A percentile compares a stretch with the other conserved stretches of the same genome.
These are phyloP conservation scores for Phytophthora colocasiae DNA, from an alignment of 352 stramenopile genomes.

Conservation along the genomic window DNA sequence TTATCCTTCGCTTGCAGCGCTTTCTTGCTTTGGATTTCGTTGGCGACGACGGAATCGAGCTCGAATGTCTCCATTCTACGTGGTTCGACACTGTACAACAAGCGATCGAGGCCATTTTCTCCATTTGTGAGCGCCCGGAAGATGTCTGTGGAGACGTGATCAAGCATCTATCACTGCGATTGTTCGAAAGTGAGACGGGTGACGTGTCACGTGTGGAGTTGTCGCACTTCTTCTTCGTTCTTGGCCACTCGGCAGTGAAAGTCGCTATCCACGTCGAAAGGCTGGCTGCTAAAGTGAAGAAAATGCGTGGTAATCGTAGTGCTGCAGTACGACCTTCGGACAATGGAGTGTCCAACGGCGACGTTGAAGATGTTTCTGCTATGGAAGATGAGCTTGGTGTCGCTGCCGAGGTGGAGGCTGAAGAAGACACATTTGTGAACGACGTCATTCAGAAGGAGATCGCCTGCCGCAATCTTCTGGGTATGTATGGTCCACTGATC, in stretches of 20 bases:
- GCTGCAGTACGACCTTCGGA: slow-evolving; percentile 27
- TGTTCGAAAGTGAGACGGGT: slow-evolving; percentile 74
- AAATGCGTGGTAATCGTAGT: slow-evolving; percentile 80
- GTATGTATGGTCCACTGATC: slow-evolving; percentile 92
- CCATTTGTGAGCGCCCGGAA: slow-evolving; percentile 91
- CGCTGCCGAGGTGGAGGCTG: slow-evolving; percentile 87
- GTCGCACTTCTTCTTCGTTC: slow-evolving; percentile 95
- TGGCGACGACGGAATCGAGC: slow-evolving; percentile 59
- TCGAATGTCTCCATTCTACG: slow-evolving; percentile 53
- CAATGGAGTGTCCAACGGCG: slow-evolving; percentile 33
- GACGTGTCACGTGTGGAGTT: slow-evolving; percentile 80
- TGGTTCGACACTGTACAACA: slow-evolving; percentile 95
- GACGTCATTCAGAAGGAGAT: slow-evolving; percentile 93
- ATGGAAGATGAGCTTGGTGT: slow-evolving; percentile 96
- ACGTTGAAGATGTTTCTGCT: slow-evolving; percentile 73
- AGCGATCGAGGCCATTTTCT: slow-evolving; percentile 93
- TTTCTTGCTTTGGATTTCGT: slow-evolving; percentile 91
- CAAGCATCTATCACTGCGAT: slow-evolving; percentile 60
- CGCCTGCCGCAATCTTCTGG: slow-evolving; percentile 92
- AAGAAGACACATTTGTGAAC: slow-evolving; percentile 94
- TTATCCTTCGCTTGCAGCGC: slow-evolving; percentile 88
- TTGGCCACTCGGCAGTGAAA: slow-evolving; percentile 95
- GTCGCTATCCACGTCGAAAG: slow-evolving; percentile 95
- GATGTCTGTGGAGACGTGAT: slow-evolving; percentile 79
- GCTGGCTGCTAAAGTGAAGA: slow-evolving; percentile 85